Evolutionary conservation across 176 grass and related monocot genomes (phyloP).

Genomic region (Zoysia pacifica): DNA sequence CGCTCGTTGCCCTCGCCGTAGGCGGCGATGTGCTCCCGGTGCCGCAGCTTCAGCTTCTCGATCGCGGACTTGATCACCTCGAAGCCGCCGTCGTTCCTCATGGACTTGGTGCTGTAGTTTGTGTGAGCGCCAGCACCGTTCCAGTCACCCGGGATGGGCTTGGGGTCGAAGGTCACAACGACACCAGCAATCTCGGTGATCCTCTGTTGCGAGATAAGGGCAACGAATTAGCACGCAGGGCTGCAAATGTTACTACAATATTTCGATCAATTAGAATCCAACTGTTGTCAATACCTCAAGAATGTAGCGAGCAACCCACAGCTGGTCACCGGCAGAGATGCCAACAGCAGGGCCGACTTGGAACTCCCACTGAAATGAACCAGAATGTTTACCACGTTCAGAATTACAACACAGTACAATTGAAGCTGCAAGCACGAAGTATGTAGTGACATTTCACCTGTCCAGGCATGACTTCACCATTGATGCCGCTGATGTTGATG

Average conservation of each 20-base stretch:
- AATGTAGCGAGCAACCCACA: constrained; percentile 95
- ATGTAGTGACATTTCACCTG: constrained; percentile 53
- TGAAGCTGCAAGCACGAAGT: neutral
- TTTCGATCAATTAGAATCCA: neutral
- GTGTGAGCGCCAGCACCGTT: constrained; percentile 94
- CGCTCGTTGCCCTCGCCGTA: constrained; percentile 96
- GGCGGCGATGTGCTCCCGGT: constrained; percentile 88
- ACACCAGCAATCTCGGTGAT: constrained; percentile 96
- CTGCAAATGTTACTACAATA: neutral
- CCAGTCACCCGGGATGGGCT: constrained; percentile 97
- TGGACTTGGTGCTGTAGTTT: constrained; percentile 97
- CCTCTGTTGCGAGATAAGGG: constrained; percentile 48
- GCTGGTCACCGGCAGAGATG: constrained; percentile 76
- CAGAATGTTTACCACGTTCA: constrained; percentile 19
- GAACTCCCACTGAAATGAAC: constrained; percentile 85
- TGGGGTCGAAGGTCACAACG: constrained; percentile 87
- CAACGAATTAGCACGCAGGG: neutral
- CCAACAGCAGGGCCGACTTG: constrained; percentile 89
- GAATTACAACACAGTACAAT: neutral
- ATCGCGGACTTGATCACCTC: constrained; percentile 82
- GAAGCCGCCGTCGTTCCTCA: constrained; percentile 87
- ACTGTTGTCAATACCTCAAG: constrained; percentile 61
- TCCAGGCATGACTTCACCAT: constrained; percentile 98
- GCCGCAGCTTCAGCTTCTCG: constrained; percentile 72
- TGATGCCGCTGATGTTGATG: constrained; percentile 95